Evolutionary conservation across 192 early-diverging fungal species (phyloP).

Genomic region (Thoreauomyces humboldtii): DNA sequence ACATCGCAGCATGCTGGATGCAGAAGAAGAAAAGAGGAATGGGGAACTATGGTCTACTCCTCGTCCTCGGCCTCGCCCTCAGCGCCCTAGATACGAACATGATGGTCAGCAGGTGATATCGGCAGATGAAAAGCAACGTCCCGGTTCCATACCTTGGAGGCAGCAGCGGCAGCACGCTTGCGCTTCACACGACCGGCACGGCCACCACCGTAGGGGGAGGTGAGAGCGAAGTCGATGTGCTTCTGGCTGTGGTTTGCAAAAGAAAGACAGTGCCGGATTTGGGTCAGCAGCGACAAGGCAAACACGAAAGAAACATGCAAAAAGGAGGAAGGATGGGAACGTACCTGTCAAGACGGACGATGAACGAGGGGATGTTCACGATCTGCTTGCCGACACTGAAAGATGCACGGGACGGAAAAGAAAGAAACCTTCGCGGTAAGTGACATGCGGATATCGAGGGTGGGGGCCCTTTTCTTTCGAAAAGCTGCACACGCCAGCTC

Average conservation of each 20-base stretch:
- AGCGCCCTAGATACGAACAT: conserved; percentile 19
- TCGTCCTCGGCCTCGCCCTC: conserved; percentile 45
- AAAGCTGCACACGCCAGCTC: background rate
- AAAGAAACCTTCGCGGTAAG: background rate
- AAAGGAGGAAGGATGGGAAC: background rate
- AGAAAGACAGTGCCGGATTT: background rate
- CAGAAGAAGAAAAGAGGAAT: no score
- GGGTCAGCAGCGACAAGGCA: background rate
- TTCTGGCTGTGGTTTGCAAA: conserved; percentile 67
- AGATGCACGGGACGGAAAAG: background rate
- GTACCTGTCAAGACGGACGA: conserved; percentile 77
- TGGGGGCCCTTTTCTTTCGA: background rate
- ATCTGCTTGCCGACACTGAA: conserved; percentile 91
- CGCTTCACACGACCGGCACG: conserved; percentile 96
- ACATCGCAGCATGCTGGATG: no score
- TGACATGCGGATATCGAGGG: conserved; percentile 17
- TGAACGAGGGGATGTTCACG: conserved; percentile 93
- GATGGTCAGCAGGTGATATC: background rate
- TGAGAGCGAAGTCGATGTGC: conserved; percentile 78
- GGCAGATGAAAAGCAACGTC: background rate
- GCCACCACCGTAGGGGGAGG: conserved; percentile 96
- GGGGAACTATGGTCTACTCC: conserved; percentile 21
- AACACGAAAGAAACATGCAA: no score
- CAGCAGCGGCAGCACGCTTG: conserved; percentile 81
- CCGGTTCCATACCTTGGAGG: conserved; percentile 40